A percentile compares a stretch with the other conserved stretches of the same genome.
Conservation (phyloP, 1,284 basidiomycete genomes). For the Marasmius tenuissimus region DNA sequence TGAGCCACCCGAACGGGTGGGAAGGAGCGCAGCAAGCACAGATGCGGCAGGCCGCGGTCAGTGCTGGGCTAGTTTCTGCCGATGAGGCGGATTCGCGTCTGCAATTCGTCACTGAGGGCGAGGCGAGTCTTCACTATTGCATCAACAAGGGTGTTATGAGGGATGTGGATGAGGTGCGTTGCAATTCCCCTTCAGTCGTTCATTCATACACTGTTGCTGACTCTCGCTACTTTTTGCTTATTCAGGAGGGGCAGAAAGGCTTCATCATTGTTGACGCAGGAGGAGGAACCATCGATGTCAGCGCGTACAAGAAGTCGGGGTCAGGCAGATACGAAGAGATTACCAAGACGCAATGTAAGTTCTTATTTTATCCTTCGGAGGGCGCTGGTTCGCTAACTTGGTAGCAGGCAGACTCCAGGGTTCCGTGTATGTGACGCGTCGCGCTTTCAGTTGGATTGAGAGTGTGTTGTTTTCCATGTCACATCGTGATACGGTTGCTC, state of each 20-base stretch:
- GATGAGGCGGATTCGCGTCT: conserved; percentile 30
- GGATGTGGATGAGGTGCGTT: conserved; percentile 36
- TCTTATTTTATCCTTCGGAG: neutral
- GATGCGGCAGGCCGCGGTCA: conserved; percentile 25
- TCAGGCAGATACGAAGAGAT: conserved; percentile 33
- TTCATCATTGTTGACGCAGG: conserved; percentile 50
- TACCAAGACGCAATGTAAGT: conserved; percentile 40
- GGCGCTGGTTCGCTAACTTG: conserved; percentile 14
- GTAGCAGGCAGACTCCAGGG: conserved; percentile 30
- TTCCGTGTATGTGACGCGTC: conserved; percentile 31
- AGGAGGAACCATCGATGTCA: conserved; percentile 44
- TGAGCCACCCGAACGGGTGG: conserved; percentile 30
- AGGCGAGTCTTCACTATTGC: conserved; percentile 49
- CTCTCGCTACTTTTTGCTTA: neutral
- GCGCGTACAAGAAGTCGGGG: conserved; percentile 11
- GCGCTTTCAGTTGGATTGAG: conserved; percentile 25
- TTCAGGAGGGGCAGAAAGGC: conserved; percentile 31
- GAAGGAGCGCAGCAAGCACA: conserved; percentile 27
- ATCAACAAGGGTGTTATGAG: conserved; percentile 37
- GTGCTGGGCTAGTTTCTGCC: conserved; percentile 21
- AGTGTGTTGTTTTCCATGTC: conserved; percentile 18
- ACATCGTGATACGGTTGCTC: neutral
- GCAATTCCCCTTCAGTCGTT: neutral
- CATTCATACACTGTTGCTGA: neutral
- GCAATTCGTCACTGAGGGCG: conserved; percentile 50